Evolutionary conservation across 148 eudicot genomes (phyloP).

Genomic region (Rhododendron griersonianum): DNA sequence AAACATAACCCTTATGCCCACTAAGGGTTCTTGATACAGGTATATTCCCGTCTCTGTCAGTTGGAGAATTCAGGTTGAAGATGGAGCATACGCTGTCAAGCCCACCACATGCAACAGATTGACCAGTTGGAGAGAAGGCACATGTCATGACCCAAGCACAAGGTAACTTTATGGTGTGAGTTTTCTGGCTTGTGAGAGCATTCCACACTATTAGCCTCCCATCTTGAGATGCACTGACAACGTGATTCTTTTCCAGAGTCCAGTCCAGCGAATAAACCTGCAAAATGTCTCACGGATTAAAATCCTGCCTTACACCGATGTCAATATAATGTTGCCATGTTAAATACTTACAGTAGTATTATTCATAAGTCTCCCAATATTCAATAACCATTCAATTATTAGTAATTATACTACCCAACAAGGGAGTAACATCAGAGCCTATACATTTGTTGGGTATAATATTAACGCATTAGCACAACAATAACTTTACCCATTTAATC

Average conservation of each 20-base stretch:
- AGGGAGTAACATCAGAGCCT: background rate
- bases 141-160: constrained; percentile 99
- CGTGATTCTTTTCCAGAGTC: constrained; percentile 89
- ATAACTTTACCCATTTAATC: background rate
- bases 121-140: constrained; percentile 93
- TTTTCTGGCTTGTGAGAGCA: constrained; percentile 97
- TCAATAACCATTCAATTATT: background rate
- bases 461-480: background rate
- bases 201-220: constrained; percentile 96
- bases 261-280: constrained; percentile 97
- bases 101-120: constrained; percentile 96
- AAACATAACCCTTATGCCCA: constrained; percentile 97
- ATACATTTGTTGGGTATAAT: background rate
- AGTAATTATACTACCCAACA: background rate
- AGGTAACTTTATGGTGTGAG: constrained; percentile 90
- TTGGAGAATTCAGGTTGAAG: constrained; percentile 74
- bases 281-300: constrained; percentile 5
- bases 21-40: constrained; percentile 84
- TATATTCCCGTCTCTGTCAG: constrained; percentile 72
- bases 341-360: background rate
- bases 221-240: constrained; percentile 98
- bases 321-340: background rate
- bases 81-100: constrained; percentile 91
- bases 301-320: background rate
- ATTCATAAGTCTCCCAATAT: background rate